These are phyloP conservation scores for Prunus campanulata DNA, from an alignment of 306 rosid species.

Conservation along the genomic window DNA sequence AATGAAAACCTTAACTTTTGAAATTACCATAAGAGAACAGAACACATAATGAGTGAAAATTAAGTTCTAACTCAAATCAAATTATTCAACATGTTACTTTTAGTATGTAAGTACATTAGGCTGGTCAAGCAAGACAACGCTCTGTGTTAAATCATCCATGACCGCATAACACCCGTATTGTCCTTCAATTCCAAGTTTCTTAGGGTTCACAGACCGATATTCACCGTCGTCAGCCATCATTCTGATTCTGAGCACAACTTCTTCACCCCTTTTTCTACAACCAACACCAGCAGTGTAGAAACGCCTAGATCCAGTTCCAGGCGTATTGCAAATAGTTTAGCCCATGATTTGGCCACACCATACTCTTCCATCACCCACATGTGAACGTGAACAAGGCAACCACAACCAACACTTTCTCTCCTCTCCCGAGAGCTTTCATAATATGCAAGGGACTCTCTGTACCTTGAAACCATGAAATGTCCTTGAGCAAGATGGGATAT, in stretches of 20 bases:
- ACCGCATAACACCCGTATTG: background rate
- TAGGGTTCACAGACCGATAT: background rate
- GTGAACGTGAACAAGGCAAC: too few relatives aligned
- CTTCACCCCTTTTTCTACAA: background rate
- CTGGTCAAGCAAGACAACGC: background rate
- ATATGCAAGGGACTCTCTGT: background rate
- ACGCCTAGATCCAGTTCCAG: background rate
- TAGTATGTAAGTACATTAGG: background rate
- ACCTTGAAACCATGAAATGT: background rate
- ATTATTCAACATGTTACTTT: too few relatives aligned
- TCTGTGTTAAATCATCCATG: background rate
- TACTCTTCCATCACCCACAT: background rate
- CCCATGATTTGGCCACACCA: background rate
- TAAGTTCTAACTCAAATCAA: too few relatives aligned
- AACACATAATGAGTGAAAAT: too few relatives aligned
- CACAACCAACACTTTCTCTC: background rate
- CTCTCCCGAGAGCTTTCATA: too few relatives aligned
- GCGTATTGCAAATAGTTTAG: background rate
- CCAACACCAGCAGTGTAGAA: background rate
- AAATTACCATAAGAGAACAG: too few relatives aligned
- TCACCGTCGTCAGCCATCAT: background rate
- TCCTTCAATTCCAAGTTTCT: too few relatives aligned
- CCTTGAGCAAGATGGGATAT: too few relatives aligned
- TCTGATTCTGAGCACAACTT: background rate
- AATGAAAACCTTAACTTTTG: too few relatives aligned